Evolutionary conservation across 2,329 filamentous ascomycete species (phyloP), one percentile per base, ranked within the genome.

Genomic region (Ophiostoma perfectum): DNA sequence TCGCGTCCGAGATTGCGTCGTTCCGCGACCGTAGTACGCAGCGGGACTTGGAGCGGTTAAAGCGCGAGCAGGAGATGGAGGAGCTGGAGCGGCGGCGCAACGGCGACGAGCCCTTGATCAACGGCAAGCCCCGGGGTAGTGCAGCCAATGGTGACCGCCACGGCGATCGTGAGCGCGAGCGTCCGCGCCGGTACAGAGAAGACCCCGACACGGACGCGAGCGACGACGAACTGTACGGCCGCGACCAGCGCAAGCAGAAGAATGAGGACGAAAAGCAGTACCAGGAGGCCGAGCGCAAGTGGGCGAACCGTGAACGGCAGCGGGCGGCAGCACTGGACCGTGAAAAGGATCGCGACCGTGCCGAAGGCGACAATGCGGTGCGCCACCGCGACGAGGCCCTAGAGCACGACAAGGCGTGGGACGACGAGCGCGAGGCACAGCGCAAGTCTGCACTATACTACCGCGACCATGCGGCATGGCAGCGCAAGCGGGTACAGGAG

Each of bases 21-120:
- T 99, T 99, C 81, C 86, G 95, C 72, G 95, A 99, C 73, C 86
- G 94, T 27, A 97, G 94, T 73, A 97, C 88, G 70, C 88, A 90
- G 70, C 86, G 94, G 52, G 95, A 99, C 75, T 81, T 96, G 75
- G 95, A 99, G 78, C 90, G 95, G 3, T 80, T 97, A 47, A 88
- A 89, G 75, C 84, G 90, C 62, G 95, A 99, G 78, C 95, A 99
- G 76, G 94, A 98, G 76, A 87, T 97, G 73, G 95, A 98, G 76
- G 90, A 91, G 68, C 84, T 89, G 77, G 93, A 98, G 77, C 86
- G 93, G 60, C 86, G 88, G 72, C 86, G 92, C 16, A 72, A 90
- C 74, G 86, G 86, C 12, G 82, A 84, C 11, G 63, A 68, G 42
- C 81, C 86, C 71, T 84, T 84, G 38, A 63, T 77, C 8, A 83